phyloP scores from a whole-genome alignment of 768 basidiomycete genomes.

The Tephrocybe sp. region DNA sequence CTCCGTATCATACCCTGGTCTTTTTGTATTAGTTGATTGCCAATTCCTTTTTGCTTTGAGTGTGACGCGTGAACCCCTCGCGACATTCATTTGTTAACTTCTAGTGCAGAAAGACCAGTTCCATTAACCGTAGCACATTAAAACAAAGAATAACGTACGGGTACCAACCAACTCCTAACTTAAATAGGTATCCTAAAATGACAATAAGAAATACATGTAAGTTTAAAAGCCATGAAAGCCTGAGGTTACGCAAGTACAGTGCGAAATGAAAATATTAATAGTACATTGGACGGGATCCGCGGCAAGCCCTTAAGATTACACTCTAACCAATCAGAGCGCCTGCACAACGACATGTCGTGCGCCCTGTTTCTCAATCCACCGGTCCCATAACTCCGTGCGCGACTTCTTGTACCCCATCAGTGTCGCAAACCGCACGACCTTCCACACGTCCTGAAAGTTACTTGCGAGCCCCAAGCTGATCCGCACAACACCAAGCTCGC shows the following conservation, averaged over 20 bases:
- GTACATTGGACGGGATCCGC: neutral
- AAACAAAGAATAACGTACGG: neutral
- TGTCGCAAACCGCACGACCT: constrained; percentile 46
- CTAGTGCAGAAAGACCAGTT: constrained; percentile 3
- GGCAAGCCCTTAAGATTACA: constrained; percentile 5
- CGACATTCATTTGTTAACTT: neutral
- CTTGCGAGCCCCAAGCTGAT: constrained; percentile 79
- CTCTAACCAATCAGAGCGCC: constrained; percentile 18
- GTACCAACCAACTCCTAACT: neutral
- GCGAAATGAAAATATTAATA: neutral
- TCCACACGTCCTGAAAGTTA: constrained; percentile 73
- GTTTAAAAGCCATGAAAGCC: constrained; percentile 8
- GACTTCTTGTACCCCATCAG: constrained; percentile 39
- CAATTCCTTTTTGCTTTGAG: neutral
- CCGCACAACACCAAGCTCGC: constrained; percentile 72
- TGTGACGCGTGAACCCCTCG: neutral
- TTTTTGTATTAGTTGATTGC: neutral
- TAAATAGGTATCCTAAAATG: constrained; percentile 17
- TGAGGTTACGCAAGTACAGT: neutral
- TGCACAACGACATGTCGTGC: constrained; percentile 10
- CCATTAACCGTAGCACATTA: neutral
- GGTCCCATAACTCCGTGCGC: constrained; percentile 38
- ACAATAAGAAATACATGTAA: constrained; percentile 12
- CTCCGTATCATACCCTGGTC: neutral
- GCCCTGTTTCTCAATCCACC: constrained; percentile 26